Base-by-base conservation (phyloP, 2,329 filamentous ascomycete genomes). In the Salinomyces thailandicus region DNA sequence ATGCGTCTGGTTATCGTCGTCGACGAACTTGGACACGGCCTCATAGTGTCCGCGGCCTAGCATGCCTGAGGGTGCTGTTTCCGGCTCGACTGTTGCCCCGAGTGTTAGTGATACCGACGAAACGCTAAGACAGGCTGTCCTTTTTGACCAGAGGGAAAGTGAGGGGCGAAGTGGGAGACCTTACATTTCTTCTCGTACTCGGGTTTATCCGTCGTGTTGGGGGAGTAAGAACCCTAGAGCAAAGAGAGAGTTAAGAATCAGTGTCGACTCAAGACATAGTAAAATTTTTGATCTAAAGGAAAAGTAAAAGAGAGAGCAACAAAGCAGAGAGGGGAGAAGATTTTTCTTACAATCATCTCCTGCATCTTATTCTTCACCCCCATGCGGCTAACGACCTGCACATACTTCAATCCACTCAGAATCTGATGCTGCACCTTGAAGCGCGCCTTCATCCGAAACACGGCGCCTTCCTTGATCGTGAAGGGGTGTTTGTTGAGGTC, bases 371-470 rank as follows among this genome's bases (percentile, higher is more conserved):
- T 84, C 43, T 76, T 77, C 59, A 96, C 73, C 37, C 84, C 83
- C 71, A 86, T 86, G 52, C 87, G 74, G 73, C 91, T 93, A 45
- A 95, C 83, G 27, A 86, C 75, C 67, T 98, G 91, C 39, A 98
- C 75, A 62, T 96, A 98, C 68, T 95, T 93, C 58, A 98, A 67
- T 31, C 91, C 91, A 52, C 84, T 91, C 37, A 96, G 75, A 49
- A 98, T 89, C 64, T 96, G 83, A 62, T 95, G 86, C 71, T 98
- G 86, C 31, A 98, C 91, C 67, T 87, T 82, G 73, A 96, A 98
- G 44, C 77, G 76, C 40, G 82, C 87, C 60, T 83, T 86, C 84
- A 96, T 96, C 64, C 82, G 85, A 69, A 96, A 98, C 52, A 77
- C 81, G 51, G 81, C 77, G 37, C 85, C 86, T 64, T 96, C 91